Percentiles rank a stretch among this genome's conserved stretches.
These are phyloP conservation scores for Aspergillus versicolor DNA, from an alignment of 2,329 filamentous ascomycete genomes.

Conservation along the genomic window DNA sequence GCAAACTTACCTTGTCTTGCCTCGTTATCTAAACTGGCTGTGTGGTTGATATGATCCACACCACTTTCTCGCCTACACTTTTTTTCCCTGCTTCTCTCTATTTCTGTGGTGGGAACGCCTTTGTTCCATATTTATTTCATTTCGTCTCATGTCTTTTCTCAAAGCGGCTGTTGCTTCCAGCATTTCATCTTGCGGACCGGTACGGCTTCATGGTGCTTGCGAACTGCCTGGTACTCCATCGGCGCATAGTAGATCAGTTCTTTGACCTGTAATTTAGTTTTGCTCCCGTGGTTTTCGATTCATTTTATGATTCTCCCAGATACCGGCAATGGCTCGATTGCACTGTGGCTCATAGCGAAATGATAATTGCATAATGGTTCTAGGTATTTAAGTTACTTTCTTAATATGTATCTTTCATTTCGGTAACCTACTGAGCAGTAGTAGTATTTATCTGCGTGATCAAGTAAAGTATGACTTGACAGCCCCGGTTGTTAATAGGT, in stretches of 20 bases:
- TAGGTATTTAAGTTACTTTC: not conserved
- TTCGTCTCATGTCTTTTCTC: not conserved
- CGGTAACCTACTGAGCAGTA: not conserved
- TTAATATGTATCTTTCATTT: not conserved
- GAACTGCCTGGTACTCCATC: not conserved
- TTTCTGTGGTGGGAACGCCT: not conserved
- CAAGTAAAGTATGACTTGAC: too few relatives aligned
- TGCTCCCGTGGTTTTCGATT: not conserved
- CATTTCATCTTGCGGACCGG: not conserved
- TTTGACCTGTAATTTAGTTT: constrained; percentile 2
- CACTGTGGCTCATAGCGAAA: not conserved
- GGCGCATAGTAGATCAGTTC: not conserved
- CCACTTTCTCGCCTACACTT: not conserved
- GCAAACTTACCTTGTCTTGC: too few relatives aligned
- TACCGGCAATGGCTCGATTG: not conserved
- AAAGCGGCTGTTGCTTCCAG: not conserved
- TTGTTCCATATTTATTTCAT: constrained; percentile 2
- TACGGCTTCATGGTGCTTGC: not conserved
- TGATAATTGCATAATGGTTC: not conserved
- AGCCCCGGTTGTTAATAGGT: too few relatives aligned
- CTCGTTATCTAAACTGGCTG: too few relatives aligned
- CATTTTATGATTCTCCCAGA: not conserved
- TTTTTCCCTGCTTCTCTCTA: not conserved
- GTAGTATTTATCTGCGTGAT: not conserved
- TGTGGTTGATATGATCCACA: too few relatives aligned